Conservation (phyloP, 345 rosid genomes). For the Erucastrum elatum region DNA sequence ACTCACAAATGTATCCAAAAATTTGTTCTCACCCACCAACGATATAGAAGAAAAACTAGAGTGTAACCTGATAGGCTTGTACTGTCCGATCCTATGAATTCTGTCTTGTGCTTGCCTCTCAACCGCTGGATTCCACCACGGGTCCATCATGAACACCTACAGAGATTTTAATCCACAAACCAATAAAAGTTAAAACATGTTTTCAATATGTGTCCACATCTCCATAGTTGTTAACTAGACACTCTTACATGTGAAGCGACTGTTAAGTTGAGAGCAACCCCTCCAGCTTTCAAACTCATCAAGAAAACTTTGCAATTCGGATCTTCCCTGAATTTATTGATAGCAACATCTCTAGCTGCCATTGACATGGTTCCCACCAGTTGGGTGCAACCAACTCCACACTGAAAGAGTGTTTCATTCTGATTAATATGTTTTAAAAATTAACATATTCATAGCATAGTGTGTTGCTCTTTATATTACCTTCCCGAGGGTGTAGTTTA, state of each 20-base stretch:
- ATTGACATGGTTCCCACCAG: constrained; percentile 88
- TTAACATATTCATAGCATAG: not conserved
- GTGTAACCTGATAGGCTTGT: constrained; percentile 84
- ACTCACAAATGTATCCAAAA: not conserved
- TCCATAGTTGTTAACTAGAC: constrained; percentile 28
- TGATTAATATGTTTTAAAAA: not conserved
- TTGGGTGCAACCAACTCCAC: constrained; percentile 78
- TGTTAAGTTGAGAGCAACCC: constrained; percentile 90
- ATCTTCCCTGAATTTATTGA: constrained; percentile 79
- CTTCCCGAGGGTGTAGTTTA: constrained; percentile 78
- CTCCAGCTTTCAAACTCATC: constrained; percentile 96
- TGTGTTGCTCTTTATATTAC: constrained; percentile 35
- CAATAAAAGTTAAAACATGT: not conserved
- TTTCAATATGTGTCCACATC: not conserved
- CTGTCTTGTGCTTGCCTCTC: constrained; percentile 98
- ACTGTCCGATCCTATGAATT: constrained; percentile 95
- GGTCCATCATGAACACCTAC: constrained; percentile 98
- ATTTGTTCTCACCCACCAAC: constrained; percentile 6
- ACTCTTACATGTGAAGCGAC: constrained; percentile 87
- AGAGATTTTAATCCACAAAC: constrained; percentile 6
- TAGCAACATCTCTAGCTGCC: constrained; percentile 76
- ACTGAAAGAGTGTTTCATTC: constrained; percentile 44
- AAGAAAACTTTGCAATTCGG: constrained; percentile 89
- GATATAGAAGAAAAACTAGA: not conserved
- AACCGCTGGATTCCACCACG: constrained; percentile 99